phyloP scores from a whole-genome alignment of 1,284 basidiomycete species.

The Irpex sp. region DNA sequence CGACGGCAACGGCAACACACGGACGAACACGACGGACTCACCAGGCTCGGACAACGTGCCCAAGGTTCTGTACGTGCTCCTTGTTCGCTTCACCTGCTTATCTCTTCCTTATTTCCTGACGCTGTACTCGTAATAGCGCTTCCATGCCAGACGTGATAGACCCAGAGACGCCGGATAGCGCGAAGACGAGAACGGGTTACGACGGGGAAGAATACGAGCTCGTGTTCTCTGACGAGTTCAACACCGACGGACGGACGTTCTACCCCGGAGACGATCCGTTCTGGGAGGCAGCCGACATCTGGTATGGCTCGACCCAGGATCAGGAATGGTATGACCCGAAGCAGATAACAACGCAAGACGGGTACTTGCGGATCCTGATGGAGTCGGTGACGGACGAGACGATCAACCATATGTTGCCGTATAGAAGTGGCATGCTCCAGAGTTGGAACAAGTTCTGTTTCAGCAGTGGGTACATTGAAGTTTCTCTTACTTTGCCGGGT shows the following conservation, averaged over 20 bases:
- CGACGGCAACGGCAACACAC: constrained; percentile 62
- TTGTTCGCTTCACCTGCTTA: not conserved
- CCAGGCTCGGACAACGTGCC: constrained; percentile 37
- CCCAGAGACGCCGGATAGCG: constrained; percentile 56
- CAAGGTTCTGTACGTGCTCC: not conserved
- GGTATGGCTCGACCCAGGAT: constrained; percentile 68
- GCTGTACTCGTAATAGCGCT: constrained; percentile 26
- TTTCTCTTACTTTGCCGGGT: constrained; percentile 35
- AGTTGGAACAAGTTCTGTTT: constrained; percentile 90
- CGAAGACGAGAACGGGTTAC: constrained; percentile 57
- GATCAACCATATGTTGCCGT: constrained; percentile 61
- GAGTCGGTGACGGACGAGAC: constrained; percentile 37
- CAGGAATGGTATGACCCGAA: constrained; percentile 77
- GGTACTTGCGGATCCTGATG: constrained; percentile 73
- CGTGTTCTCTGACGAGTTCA: constrained; percentile 85
- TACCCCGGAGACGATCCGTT: constrained; percentile 67
- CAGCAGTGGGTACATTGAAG: constrained; percentile 69
- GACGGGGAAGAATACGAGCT: constrained; percentile 63
- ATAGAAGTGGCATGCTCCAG: constrained; percentile 65
- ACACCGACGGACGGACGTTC: constrained; percentile 66
- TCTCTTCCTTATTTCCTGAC: constrained; percentile 1
- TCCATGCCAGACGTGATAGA: constrained; percentile 66
- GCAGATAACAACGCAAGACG: constrained; percentile 71
- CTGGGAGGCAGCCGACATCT: constrained; percentile 70
- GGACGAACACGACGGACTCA: constrained; percentile 59